Evolutionary conservation across 345 rosid genomes (phyloP).

Genomic region (Microthlaspi erraticum): DNA sequence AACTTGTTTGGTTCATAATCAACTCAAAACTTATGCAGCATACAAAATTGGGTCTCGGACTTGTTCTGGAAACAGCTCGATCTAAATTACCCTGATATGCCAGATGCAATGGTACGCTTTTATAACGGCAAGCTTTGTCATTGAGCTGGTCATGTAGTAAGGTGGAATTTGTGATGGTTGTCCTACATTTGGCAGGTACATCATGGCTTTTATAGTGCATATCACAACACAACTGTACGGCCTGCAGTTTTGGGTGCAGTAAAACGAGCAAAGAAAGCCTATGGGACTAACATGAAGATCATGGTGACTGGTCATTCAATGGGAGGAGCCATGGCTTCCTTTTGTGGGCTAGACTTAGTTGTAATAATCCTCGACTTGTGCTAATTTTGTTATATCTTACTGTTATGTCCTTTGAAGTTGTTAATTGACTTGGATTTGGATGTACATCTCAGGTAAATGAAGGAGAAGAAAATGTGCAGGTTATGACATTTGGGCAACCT

Average conservation of each 20-base stretch:
- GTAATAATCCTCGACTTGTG: slow-evolving; percentile 47
- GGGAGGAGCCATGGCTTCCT: slow-evolving; percentile 98
- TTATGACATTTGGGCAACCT: slow-evolving; percentile 96
- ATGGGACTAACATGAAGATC: slow-evolving; percentile 65
- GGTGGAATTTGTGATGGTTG: background rate
- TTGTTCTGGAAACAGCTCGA: slow-evolving; percentile 96
- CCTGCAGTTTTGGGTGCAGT: slow-evolving; percentile 75
- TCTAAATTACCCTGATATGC: slow-evolving; percentile 89
- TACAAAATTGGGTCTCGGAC: slow-evolving; percentile 94
- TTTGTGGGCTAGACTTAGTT: slow-evolving; percentile 81
- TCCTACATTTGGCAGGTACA: slow-evolving; percentile 64
- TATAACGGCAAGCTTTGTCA: background rate
- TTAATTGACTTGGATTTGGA: slow-evolving; percentile 20
- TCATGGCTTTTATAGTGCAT: slow-evolving; percentile 90
- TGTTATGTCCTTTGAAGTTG: slow-evolving; percentile 13
- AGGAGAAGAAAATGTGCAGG: slow-evolving; percentile 64
- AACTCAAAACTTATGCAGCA: slow-evolving; percentile 50
- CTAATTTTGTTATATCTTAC: background rate
- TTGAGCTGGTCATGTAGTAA: slow-evolving; percentile 6
- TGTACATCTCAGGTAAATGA: slow-evolving; percentile 64
- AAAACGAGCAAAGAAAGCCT: slow-evolving; percentile 56
- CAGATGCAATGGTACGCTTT: slow-evolving; percentile 83
- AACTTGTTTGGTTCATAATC: slow-evolving; percentile 24
- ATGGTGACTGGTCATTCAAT: slow-evolving; percentile 97
- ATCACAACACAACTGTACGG: slow-evolving; percentile 90